Percentiles rank a stretch among this genome's conserved stretches.
Evolutionary conservation across 2,329 filamentous ascomycete species (phyloP).

Genomic region (Trichothecium roseum): DNA sequence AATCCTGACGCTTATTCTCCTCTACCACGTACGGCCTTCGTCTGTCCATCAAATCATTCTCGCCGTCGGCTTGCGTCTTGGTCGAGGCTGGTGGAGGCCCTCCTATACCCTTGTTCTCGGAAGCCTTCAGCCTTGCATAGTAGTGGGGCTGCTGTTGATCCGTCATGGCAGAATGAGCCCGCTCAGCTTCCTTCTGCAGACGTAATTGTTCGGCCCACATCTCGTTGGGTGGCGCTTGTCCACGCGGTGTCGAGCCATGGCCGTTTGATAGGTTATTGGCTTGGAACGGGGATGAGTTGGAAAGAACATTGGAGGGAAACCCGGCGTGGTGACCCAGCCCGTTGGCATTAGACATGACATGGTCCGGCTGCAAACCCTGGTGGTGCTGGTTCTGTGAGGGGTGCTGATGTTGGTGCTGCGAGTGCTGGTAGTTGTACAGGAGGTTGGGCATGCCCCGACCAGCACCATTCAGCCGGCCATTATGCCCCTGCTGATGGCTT

Average conservation of each 20-base stretch:
- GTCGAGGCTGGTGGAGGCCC: constrained; percentile 40
- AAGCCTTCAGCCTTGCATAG: constrained; percentile 62
- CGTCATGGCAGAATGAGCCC: constrained; percentile 60
- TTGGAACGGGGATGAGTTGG: constrained; percentile 52
- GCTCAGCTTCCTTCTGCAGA: constrained; percentile 67
- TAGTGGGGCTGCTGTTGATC: constrained; percentile 56
- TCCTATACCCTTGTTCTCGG: constrained; percentile 58
- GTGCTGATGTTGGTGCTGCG: constrained; percentile 49
- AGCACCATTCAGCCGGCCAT: constrained; percentile 58
- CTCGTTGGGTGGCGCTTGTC: constrained; percentile 45
- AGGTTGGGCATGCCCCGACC: constrained; percentile 50
- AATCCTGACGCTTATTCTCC: constrained; percentile 64
- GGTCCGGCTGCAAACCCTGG: constrained; percentile 48
- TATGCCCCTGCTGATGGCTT: constrained; percentile 61
- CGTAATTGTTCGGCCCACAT: constrained; percentile 87
- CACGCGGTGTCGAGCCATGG: constrained; percentile 35
- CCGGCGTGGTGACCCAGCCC: constrained; percentile 34
- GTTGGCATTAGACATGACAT: constrained; percentile 42
- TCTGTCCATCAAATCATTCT: constrained; percentile 45
- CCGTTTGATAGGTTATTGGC: constrained; percentile 46
- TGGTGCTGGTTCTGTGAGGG: constrained; percentile 57
- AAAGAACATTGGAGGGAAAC: constrained; percentile 35
- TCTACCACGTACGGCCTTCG: constrained; percentile 56
- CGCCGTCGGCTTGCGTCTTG: constrained; percentile 34
- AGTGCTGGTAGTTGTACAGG: constrained; percentile 55